Evolutionary conservation across 2,329 filamentous ascomycete species (phyloP), one percentile per base, ranked within the genome.

Genomic region (Drechslerella dactyloides): DNA sequence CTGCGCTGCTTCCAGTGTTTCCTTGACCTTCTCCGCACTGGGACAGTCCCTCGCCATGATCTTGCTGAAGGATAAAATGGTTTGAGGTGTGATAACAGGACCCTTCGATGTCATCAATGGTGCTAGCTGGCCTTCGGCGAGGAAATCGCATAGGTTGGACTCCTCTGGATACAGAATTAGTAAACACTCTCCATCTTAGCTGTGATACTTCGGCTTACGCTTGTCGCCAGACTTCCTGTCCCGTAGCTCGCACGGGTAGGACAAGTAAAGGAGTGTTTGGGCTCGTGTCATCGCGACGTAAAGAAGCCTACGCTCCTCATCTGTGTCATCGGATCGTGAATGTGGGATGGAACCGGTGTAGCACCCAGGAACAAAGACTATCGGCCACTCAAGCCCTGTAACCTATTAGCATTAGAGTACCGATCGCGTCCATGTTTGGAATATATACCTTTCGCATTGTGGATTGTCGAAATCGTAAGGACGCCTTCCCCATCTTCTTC

Each of bases 201-300:
- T 69, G 58, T n/a, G 69, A 0, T 78, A 79, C 79, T 77, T 30
- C 77, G 77, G 74, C 80, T 78, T 78, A 78, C 80, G 68, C 53
- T 73, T 74, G 79, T 24, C 79, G 76, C 13, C 79, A 77, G 2
- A 80, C 78, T 76, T 78, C 78, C n/a, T 78, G 75, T 88, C 75
- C 87, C 87, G 40, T 60, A 72, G 60, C 17, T 72, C 51, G 19
- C 88, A 79, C 0, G 93, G 91, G 74, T 87, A 90, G 78, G 91
- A 96, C 61, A 97, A 82, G 76, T 96, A 96, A 0, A 99, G 81
- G 30, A 97, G 80, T 0, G 87, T 88, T 78, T 97, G 89, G 5
- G 94, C 93, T 78, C 93, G 84, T 1, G 93, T 99, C 93, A 99
- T 97, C 27, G 93, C 93, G 13, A 99, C 94, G 77, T 97, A 99